phyloP scores from a whole-genome alignment of 371 early-diverging fungal species.

The Mucor sp. region DNA sequence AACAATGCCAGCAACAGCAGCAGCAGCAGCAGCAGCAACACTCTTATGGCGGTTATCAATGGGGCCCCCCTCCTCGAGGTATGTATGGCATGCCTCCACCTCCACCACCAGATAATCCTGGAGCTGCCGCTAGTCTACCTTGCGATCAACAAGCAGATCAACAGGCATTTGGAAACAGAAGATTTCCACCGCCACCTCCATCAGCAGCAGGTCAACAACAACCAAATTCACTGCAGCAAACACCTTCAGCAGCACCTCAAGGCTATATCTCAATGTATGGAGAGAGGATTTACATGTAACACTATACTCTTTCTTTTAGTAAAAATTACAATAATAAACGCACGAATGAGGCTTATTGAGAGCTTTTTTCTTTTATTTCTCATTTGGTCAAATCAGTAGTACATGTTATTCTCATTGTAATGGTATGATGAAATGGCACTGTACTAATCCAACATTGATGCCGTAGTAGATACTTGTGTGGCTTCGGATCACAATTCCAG shows the following conservation, averaged over 20 bases:
- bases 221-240: not conserved
- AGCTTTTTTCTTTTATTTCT: not conserved
- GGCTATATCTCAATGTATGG: conserved; percentile 1
- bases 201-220: not conserved
- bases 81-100: conserved; percentile 16
- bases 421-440: too few relatives aligned
- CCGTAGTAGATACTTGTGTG: too few relatives aligned
- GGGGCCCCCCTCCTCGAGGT: conserved; percentile 3
- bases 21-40: conserved; percentile 5
- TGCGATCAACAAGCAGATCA: not conserved
- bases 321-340: not conserved
- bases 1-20: not conserved
- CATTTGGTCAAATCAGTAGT: not conserved
- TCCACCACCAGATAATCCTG: not conserved
- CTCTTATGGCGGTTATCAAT: not conserved
- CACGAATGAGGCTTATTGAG: not conserved
- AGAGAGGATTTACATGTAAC: not conserved
- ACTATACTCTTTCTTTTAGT: not conserved
- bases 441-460: too few relatives aligned
- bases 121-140: not conserved
- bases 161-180: not conserved
- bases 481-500: too few relatives aligned
- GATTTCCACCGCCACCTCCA: conserved; percentile 10
- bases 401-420: not conserved
- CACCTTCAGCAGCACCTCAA: not conserved